These are phyloP conservation scores for Torrubiellomyces zombiae DNA, from an alignment of 2,329 filamentous ascomycete species.

Conservation along the genomic window DNA sequence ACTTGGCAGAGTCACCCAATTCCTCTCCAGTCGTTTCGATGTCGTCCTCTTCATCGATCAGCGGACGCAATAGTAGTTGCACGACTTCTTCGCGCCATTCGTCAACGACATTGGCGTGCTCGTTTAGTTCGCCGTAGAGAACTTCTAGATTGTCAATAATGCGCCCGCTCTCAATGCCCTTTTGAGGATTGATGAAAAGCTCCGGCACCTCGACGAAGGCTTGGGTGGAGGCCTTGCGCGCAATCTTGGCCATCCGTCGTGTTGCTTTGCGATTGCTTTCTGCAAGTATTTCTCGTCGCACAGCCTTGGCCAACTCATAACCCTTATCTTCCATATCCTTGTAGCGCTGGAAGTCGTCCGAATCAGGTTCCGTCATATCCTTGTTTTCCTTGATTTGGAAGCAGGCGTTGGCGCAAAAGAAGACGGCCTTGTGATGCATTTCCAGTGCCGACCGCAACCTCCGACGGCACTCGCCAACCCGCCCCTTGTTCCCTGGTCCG, in stretches of 20 bases:
- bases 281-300: conserved; percentile 64
- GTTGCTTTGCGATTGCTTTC: conserved; percentile 23
- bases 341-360: conserved; percentile 46
- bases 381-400: conserved; percentile 68
- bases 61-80: conserved; percentile 51
- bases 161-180: conserved; percentile 56
- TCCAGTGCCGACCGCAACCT: conserved; percentile 58
- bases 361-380: conserved; percentile 45
- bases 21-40: conserved; percentile 73
- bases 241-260: conserved; percentile 45
- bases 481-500: conserved; percentile 17
- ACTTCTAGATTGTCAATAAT: conserved; percentile 49
- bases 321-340: conserved; percentile 54
- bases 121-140: conserved; percentile 50
- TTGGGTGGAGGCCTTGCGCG: conserved; percentile 31
- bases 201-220: conserved; percentile 47
- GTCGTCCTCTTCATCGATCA: conserved; percentile 67
- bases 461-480: conserved; percentile 42
- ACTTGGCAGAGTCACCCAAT: conserved; percentile 71
- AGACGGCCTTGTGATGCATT: conserved; percentile 63
- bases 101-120: conserved; percentile 53
- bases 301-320: conserved; percentile 62
- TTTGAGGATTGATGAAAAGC: conserved; percentile 29
- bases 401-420: conserved; percentile 70
- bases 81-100: conserved; percentile 61